Evolutionary conservation across 768 basidiomycete genomes (phyloP).

Genomic region (Trichaptum fuscoviolaceum): DNA sequence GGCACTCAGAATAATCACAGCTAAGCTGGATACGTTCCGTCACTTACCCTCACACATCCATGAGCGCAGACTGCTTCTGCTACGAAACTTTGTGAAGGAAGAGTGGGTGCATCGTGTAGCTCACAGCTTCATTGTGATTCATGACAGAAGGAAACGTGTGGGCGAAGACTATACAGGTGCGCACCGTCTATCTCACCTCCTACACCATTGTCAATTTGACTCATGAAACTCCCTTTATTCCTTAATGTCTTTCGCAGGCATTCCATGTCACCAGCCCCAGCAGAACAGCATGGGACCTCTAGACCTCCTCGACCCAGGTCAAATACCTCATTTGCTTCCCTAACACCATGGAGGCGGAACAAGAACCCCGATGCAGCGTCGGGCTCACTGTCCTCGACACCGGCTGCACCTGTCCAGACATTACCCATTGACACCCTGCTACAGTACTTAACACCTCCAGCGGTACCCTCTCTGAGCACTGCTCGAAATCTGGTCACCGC

Average conservation of each 20-base stretch:
- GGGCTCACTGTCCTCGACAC: not conserved
- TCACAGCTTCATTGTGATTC: not conserved
- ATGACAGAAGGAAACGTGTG: constrained; percentile 1
- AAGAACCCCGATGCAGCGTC: not conserved
- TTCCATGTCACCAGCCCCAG: constrained; percentile 4
- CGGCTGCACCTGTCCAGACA: constrained; percentile 3
- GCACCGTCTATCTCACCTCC: constrained; percentile 1
- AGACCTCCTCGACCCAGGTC: not conserved
- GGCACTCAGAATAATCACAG: not conserved
- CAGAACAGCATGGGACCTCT: constrained; percentile 8
- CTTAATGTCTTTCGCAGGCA: not conserved
- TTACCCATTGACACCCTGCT: constrained; percentile 40
- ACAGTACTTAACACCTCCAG: constrained; percentile 41
- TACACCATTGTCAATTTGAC: not conserved
- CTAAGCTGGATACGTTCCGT: not conserved
- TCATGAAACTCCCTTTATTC: not conserved
- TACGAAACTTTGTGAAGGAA: not conserved
- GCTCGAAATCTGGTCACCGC: constrained; percentile 54
- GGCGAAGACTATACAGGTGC: not conserved
- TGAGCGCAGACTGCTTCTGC: not conserved
- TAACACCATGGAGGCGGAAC: not conserved
- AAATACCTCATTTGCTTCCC: not conserved
- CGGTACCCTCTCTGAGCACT: constrained; percentile 61
- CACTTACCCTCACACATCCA: not conserved
- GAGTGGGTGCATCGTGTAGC: not conserved